phyloP scores from a whole-genome alignment of 1,284 basidiomycete genomes.

The Dichomitus squalens region DNA sequence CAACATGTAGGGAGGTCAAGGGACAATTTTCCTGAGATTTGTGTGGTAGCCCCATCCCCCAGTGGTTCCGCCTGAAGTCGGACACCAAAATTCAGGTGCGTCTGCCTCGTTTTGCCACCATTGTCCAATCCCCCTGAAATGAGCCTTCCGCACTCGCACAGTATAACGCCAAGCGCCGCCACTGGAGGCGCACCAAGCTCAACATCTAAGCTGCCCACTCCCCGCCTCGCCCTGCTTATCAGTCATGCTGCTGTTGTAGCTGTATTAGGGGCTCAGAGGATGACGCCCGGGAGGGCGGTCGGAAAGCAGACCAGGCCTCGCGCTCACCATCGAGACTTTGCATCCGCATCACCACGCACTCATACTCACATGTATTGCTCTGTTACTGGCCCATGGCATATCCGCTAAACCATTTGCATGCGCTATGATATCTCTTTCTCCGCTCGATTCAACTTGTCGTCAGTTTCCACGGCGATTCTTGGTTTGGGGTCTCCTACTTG shows the following conservation, averaged over 20 bases:
- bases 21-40: constrained; percentile 11
- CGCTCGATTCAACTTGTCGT: neutral
- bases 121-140: neutral
- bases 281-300: constrained; percentile 13
- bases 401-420: constrained; percentile 30
- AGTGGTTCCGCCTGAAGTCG: constrained; percentile 98
- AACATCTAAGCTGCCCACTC: constrained; percentile 68
- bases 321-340: constrained; percentile 18
- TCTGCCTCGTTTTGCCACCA: neutral
- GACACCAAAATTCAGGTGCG: constrained; percentile 93
- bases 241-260: constrained; percentile 18
- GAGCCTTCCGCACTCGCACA: constrained; percentile 28
- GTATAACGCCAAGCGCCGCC: constrained; percentile 94
- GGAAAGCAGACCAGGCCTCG: constrained; percentile 17
- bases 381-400: constrained; percentile 29
- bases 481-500: no score
- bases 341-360: constrained; percentile 19
- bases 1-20: neutral
- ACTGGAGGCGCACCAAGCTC: constrained; percentile 95
- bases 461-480: neutral
- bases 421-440: constrained; percentile 23
- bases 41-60: constrained; percentile 81
- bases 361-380: constrained; percentile 32
- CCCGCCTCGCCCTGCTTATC: constrained; percentile 6
- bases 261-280: constrained; percentile 22